These are phyloP conservation scores for Sclerotinia trifoliorum DNA, from an alignment of 2,329 filamentous ascomycete species.

Conservation along the genomic window DNA sequence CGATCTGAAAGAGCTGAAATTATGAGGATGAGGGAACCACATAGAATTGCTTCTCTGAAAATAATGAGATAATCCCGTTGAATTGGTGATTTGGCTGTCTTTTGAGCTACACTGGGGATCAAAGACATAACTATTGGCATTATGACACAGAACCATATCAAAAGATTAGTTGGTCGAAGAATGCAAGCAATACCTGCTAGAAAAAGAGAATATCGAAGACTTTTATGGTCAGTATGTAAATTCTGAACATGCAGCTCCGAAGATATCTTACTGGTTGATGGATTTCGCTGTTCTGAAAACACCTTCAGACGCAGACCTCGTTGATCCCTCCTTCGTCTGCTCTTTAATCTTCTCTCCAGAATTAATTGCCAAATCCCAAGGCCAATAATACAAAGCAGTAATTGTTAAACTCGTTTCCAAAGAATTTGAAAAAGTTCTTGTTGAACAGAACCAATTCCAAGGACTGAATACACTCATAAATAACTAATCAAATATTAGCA, in stretches of 20 bases:
- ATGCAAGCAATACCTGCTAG: constrained; percentile 81
- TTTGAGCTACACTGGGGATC: constrained; percentile 43
- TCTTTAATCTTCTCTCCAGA: neutral
- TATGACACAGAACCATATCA: constrained; percentile 76
- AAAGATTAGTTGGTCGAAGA: constrained; percentile 81
- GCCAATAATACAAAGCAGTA: constrained; percentile 78
- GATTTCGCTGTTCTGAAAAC: constrained; percentile 35
- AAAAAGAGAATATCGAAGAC: constrained; percentile 62
- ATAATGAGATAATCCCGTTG: constrained; percentile 49
- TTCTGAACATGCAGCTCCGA: neutral
- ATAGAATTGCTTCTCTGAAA: constrained; percentile 62
- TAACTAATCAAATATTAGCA: constrained; percentile 50
- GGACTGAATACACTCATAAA: constrained; percentile 72
- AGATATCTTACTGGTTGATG: constrained; percentile 38
- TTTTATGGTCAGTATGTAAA: constrained; percentile 34
- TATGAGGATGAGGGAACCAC: constrained; percentile 60
- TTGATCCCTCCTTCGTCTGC: neutral
- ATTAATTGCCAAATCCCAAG: constrained; percentile 67
- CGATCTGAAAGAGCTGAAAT: constrained; percentile 69
- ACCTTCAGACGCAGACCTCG: neutral
- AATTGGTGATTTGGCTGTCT: constrained; percentile 22
- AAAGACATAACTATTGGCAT: constrained; percentile 51
- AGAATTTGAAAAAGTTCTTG: constrained; percentile 90
- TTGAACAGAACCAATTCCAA: constrained; percentile 97
- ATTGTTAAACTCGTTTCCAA: constrained; percentile 86